Conservation (phyloP, 768 basidiomycete species). For the Boletus rex-veris region DNA sequence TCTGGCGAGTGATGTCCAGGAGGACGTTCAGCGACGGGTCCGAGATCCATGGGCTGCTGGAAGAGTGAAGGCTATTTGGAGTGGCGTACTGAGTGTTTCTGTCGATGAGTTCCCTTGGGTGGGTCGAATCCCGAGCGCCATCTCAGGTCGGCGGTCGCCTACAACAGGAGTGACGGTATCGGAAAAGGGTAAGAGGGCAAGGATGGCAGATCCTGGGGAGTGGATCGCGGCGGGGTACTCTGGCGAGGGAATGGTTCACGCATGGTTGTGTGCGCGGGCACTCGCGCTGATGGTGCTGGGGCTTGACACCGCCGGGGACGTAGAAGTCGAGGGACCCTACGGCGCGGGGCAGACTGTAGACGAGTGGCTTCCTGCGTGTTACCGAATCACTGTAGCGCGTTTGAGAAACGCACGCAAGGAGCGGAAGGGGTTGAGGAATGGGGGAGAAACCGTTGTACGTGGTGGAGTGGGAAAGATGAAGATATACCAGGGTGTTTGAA, state of each 20-base stretch:
- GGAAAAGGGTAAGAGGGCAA: constrained; percentile 2
- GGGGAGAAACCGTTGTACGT: not conserved
- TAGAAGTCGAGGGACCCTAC: constrained; percentile 17
- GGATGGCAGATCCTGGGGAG: constrained; percentile 45
- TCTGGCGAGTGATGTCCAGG: constrained; percentile 3
- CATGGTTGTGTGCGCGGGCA: constrained; percentile 59
- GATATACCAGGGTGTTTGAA: constrained; percentile 16
- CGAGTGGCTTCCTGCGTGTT: constrained; percentile 27
- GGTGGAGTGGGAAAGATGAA: constrained; percentile 27
- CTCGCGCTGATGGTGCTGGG: constrained; percentile 59
- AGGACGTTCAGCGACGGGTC: constrained; percentile 7
- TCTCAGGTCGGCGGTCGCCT: constrained; percentile 42
- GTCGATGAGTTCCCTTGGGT: constrained; percentile 68
- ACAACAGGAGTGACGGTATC: not conserved
- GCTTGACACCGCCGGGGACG: constrained; percentile 21
- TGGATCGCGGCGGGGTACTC: constrained; percentile 71
- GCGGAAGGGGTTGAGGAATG: constrained; percentile 1
- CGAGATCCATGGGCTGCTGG: constrained; percentile 37
- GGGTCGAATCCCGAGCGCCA: constrained; percentile 50
- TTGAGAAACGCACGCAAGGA: constrained; percentile 4
- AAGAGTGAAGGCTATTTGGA: constrained; percentile 56
- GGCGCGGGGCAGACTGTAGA: constrained; percentile 19
- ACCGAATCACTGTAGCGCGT: constrained; percentile 14
- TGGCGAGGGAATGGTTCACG: constrained; percentile 74
- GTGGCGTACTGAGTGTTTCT: constrained; percentile 60